Evolutionary conservation across 129 eudicot genomes (phyloP), one percentile per base, ranked within the genome.

Genomic region (Gnaphalium uliginosum): DNA sequence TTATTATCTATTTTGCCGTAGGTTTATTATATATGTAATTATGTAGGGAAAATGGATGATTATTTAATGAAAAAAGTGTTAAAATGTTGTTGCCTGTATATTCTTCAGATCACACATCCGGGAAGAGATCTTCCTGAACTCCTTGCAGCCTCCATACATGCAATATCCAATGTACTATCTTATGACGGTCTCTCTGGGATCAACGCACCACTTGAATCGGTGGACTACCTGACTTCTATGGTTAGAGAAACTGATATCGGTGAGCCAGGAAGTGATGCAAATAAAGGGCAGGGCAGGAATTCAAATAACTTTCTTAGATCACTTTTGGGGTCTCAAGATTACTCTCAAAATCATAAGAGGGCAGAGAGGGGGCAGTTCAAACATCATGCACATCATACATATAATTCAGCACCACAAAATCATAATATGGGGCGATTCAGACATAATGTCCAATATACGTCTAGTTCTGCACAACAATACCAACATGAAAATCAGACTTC

Each of bases 101-200:
- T 79, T 61, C 41, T 83, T 53, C 73, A 95, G 99, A 91, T 88
- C 26, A 81, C 77, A 39, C 84, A 89, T 76, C 92, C 97, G 4
- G 85, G 79, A 11, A 60, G 79, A 54, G 85, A 46, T 73, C 97
- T 95, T 76, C 99, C 99, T 17, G 90, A 85, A 67, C 68, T 72
- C 72, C 93, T 95, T 39, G 86, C 81, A 32, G 89, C 86, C 57
- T 89, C 97, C 18, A 27, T 91, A 46, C 43, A 82, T 23, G 88
- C 96, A 78, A 80, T 85, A 27, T 87, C 92, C 58, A 75, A 89
- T 50, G 82, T 89, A 70, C 84, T 95, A 24, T 88, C 99, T 24
- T 86, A 75, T 57, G 95, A 95, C 78, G 99, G 99, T 15, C 82
- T 83, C 73, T 58, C 85, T 43, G 99, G 95, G 76, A 79, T 87